A percentile compares a stretch with the other conserved stretches of the same genome.
phyloP scores from a whole-genome alignment of 148 eudicot genomes.

The Polygonum maritimum region DNA sequence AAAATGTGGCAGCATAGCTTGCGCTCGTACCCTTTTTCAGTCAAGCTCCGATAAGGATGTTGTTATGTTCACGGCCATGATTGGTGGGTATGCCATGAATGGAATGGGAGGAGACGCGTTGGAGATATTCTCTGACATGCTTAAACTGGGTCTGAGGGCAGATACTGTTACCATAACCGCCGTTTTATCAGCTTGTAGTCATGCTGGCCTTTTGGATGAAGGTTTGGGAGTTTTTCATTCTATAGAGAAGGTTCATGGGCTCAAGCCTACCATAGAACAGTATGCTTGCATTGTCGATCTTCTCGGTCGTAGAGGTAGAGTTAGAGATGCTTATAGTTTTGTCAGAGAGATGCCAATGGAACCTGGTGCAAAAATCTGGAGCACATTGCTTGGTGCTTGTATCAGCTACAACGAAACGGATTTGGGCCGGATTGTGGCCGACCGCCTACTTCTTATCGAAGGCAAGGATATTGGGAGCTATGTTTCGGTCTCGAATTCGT shows the following conservation, averaged over 20 bases:
- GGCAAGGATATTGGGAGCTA: constrained; percentile 40
- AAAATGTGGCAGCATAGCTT: constrained; percentile 47
- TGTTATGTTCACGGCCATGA: constrained; percentile 57
- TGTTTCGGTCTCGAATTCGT: constrained; percentile 60
- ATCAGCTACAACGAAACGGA: constrained; percentile 50
- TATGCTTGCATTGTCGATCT: constrained; percentile 74
- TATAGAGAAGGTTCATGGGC: constrained; percentile 30
- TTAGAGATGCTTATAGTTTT: constrained; percentile 44
- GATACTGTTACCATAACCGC: constrained; percentile 54
- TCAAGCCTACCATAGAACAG: constrained; percentile 53
- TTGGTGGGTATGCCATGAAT: constrained; percentile 73
- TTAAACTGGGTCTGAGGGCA: constrained; percentile 40
- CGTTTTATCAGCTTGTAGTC: constrained; percentile 67
- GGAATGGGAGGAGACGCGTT: constrained; percentile 70
- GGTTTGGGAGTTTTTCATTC: constrained; percentile 59
- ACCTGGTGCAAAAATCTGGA: constrained; percentile 58
- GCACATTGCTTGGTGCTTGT: constrained; percentile 53
- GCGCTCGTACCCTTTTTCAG: constrained; percentile 46
- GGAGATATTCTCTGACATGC: constrained; percentile 36
- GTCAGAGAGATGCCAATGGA: constrained; percentile 47
- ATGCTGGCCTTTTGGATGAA: constrained; percentile 58
- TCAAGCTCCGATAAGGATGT: constrained; percentile 43
- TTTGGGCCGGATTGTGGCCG: constrained; percentile 40
- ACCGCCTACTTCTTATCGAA: constrained; percentile 32
- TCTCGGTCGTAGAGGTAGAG: constrained; percentile 58